These are phyloP conservation scores for Verticillium klebahnii DNA, from an alignment of 2,329 filamentous ascomycete species.

Conservation along the genomic window DNA sequence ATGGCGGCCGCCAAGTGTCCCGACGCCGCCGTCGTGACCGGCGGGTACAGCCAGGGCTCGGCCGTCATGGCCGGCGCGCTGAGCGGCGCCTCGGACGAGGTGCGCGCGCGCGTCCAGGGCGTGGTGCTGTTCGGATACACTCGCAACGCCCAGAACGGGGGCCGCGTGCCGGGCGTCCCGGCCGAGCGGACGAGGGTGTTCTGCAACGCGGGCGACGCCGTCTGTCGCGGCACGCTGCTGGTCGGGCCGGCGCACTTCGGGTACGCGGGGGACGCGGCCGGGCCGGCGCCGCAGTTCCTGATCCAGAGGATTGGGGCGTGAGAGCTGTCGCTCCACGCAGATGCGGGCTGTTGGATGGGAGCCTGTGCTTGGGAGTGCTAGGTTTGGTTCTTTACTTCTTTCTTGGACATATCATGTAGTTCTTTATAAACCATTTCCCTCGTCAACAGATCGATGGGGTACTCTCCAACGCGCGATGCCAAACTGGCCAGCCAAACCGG, in stretches of 20 bases:
- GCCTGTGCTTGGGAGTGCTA: too few relatives aligned
- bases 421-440: too few relatives aligned
- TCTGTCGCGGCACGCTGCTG: constrained; percentile 30
- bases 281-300: constrained; percentile 17
- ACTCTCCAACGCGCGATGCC: too few relatives aligned
- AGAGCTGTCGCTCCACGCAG: not conserved
- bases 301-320: constrained; percentile 9
- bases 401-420: too few relatives aligned
- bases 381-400: too few relatives aligned
- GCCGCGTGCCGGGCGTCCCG: constrained; percentile 32
- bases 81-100: constrained; percentile 20
- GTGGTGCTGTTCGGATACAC: constrained; percentile 35
- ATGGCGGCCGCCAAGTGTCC: constrained; percentile 38
- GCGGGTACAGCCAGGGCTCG: constrained; percentile 36
- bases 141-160: constrained; percentile 35
- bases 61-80: constrained; percentile 36
- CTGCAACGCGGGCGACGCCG: constrained; percentile 28
- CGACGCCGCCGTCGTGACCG: constrained; percentile 33
- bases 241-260: constrained; percentile 27
- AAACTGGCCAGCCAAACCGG: too few relatives aligned
- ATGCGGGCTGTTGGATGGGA: too few relatives aligned
- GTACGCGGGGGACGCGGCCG: constrained; percentile 16
- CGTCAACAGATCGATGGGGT: too few relatives aligned
- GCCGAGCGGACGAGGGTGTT: constrained; percentile 27
- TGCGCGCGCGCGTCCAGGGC: constrained; percentile 20